Percentiles rank a stretch among this genome's conserved stretches.
Evolutionary conservation across 129 eudicot species (phyloP).

Genomic region (Escallonia herrerae): DNA sequence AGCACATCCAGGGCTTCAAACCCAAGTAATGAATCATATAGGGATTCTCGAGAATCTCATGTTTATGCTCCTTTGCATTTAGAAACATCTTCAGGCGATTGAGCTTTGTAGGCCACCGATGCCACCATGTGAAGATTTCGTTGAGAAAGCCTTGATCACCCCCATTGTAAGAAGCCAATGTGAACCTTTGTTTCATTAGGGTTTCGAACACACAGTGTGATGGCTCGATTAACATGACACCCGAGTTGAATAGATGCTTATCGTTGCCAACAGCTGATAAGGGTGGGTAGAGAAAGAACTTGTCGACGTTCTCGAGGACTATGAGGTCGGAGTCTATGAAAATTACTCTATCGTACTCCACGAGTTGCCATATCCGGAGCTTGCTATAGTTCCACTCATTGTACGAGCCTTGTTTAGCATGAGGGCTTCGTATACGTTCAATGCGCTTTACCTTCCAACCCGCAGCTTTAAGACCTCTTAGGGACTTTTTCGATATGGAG

Average conservation of each 20-base stretch:
- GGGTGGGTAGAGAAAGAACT: conserved; percentile 50
- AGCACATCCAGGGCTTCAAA: conserved; percentile 79
- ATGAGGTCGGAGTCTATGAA: conserved; percentile 71
- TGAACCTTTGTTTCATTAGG: conserved; percentile 38
- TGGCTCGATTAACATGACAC: conserved; percentile 63
- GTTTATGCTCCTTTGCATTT: not conserved
- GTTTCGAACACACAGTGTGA: conserved; percentile 53
- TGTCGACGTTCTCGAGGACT: conserved; percentile 45
- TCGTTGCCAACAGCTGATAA: conserved; percentile 50
- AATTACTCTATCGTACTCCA: conserved; percentile 52
- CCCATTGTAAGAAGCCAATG: conserved; percentile 56
- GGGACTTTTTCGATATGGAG: conserved; percentile 42
- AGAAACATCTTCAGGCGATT: conserved; percentile 43
- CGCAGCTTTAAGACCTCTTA: conserved; percentile 38
- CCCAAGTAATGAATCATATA: conserved; percentile 62
- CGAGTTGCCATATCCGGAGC: conserved; percentile 76
- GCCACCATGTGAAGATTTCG: conserved; percentile 80
- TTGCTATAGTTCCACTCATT: conserved; percentile 86
- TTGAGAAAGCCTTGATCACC: conserved; percentile 86
- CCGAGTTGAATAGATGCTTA: conserved; percentile 55
- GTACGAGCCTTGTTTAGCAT: conserved; percentile 46
- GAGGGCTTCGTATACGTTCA: conserved; percentile 63
- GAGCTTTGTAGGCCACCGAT: conserved; percentile 39
- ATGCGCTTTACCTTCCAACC: conserved; percentile 79
- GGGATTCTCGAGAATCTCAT: conserved; percentile 16